Evolutionary conservation across 768 basidiomycete genomes (phyloP).

Genomic region (Tylopilus felleus): DNA sequence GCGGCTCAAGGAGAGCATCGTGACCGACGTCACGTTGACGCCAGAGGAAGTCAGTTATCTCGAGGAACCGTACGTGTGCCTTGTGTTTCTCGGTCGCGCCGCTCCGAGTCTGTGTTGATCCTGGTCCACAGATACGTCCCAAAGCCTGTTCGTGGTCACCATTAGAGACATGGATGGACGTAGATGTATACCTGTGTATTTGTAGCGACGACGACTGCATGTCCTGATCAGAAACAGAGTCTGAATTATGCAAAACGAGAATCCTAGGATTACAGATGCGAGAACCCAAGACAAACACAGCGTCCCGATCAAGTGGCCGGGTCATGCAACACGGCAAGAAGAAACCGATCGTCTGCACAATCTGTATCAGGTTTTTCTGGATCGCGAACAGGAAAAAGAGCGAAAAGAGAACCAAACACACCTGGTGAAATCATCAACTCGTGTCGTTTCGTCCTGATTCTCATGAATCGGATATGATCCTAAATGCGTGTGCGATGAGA

Average conservation of each 20-base stretch:
- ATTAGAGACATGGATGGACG: neutral
- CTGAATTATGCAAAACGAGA: constrained; percentile 8
- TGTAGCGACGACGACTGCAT: neutral
- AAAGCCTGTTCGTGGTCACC: constrained; percentile 18
- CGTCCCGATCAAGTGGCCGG: constrained; percentile 44
- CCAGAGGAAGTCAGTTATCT: constrained; percentile 32
- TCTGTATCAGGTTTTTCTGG: neutral
- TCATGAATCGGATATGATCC: constrained; percentile 87
- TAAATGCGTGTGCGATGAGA: constrained; percentile 26
- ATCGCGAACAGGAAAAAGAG: neutral
- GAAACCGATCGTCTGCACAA: constrained; percentile 63
- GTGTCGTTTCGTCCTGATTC: constrained; percentile 87
- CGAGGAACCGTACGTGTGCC: constrained; percentile 25
- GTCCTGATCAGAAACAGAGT: neutral
- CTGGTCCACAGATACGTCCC: constrained; percentile 15
- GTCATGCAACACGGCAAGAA: constrained; percentile 82
- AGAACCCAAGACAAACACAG: neutral
- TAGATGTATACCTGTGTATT: constrained; percentile 2
- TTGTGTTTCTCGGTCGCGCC: neutral
- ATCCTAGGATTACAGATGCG: constrained; percentile 14
- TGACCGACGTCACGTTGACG: constrained; percentile 22
- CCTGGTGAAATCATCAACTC: constrained; percentile 95
- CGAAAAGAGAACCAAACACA: constrained; percentile 36
- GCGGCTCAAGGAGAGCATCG: constrained; percentile 30
- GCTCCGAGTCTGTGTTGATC: neutral